Base-by-base conservation (phyloP, 2,329 filamentous ascomycete species). In the Colletotrichum limetticola region DNA sequence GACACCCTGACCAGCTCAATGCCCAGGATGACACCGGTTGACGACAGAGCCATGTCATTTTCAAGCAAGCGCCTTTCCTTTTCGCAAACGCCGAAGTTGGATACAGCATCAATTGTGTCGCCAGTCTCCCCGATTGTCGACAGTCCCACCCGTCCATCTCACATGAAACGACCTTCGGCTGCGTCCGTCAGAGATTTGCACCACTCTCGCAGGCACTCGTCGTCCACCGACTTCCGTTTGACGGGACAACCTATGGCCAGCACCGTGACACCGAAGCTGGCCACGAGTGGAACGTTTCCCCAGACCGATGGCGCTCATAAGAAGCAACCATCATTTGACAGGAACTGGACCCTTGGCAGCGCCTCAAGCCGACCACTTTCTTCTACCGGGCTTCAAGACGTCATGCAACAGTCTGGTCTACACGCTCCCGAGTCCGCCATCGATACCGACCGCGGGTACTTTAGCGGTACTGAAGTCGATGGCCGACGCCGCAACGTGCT, bases 391-490 rank as follows among this genome's bases (percentile, higher is more conserved):
- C 78, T 87, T 37, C 85, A 87, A 35, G 87, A 89, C 66, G 77
- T 83, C 7, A 65, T 83, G 61, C 80, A 82, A 26, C 79, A 79
- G 26, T 83, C 84, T 1, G 78, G 79, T 16, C 71, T 78, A 16
- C 80, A 84, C 14, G 77, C 83, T 16, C 85, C 85, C 74, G 87
- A 90, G 72, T 86, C 86, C 9, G 83, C 84, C 19, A 82, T 86
- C 28, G 94, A 97, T 74, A 82, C 94, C 19, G 97, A 98, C 78
- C 90, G 95, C 46, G 96, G 95, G 28, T 98, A 98, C 82, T 98
- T 98, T 79, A 98, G 96, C 8, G 95, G 95, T 3, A 93, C 93
- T 19, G 96, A 98, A 78, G 86, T 91, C 12, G 95, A 98, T 75
- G 90, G 90, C 56, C 91, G 93, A 71, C 91, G 90, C 77, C 90